phyloP scores from a whole-genome alignment of 1,139 yeast genomes.

The Wickerhamomyces sp. region DNA sequence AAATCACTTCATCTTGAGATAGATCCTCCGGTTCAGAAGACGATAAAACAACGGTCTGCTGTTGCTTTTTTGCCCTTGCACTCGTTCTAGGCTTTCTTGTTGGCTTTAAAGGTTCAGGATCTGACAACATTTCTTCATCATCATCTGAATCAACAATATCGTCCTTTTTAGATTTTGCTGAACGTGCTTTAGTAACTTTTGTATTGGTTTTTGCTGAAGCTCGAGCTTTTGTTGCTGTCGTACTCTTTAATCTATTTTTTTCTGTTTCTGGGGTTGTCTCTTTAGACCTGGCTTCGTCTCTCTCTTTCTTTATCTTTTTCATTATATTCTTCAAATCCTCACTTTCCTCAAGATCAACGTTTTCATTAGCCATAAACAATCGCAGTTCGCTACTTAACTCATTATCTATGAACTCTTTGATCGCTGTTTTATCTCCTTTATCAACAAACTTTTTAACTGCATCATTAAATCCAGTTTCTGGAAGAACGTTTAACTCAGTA shows the following conservation, averaged over 20 bases:
- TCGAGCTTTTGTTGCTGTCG: background rate
- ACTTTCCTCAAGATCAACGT: constrained; percentile 30
- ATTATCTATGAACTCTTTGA: constrained; percentile 62
- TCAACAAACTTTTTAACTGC: constrained; percentile 73
- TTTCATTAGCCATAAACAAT: constrained; percentile 43
- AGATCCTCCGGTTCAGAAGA: background rate
- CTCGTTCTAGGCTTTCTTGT: background rate
- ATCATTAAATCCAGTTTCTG: constrained; percentile 70
- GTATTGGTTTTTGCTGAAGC: background rate
- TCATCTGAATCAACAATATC: constrained; percentile 4
- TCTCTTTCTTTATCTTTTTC: constrained; percentile 25
- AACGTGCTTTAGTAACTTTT: background rate
- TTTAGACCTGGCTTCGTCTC: constrained; percentile 21
- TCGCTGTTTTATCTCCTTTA: constrained; percentile 73
- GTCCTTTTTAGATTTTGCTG: constrained; percentile 1
- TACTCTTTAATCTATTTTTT: background rate
- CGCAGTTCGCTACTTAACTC: constrained; percentile 63
- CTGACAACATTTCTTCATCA: constrained; percentile 2
- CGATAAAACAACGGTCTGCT: background rate
- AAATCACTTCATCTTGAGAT: background rate
- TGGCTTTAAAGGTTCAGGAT: background rate
- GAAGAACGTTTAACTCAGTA: constrained; percentile 64
- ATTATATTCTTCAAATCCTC: constrained; percentile 25
- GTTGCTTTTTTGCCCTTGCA: background rate
- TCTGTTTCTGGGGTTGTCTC: background rate